Conservation (phyloP, 768 basidiomycete genomes). For the Clathrus columnatus region DNA sequence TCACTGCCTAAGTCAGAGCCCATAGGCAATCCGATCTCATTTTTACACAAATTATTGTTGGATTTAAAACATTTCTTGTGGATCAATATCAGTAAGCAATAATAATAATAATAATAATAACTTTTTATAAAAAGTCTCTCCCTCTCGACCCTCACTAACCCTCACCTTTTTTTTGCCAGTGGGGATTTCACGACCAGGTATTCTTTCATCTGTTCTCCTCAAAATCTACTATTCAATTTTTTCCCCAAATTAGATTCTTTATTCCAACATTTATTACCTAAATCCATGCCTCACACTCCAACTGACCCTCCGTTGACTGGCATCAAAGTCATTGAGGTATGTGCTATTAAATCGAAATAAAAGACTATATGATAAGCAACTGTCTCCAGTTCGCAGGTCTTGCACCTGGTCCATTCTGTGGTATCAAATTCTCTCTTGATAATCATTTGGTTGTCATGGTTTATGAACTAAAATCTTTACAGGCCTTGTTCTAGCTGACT, state of each 20-base stretch:
- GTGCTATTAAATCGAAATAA: not conserved
- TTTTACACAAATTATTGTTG: not conserved
- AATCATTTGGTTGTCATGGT: not conserved
- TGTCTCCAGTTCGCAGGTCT: slow-evolving; percentile 63
- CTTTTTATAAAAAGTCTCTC: not conserved
- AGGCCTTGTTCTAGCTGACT: slow-evolving; percentile 64
- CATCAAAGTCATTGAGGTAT: slow-evolving; percentile 17
- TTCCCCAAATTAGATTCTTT: not conserved
- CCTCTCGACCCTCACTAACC: not conserved
- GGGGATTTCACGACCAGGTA: not conserved
- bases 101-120: not conserved
- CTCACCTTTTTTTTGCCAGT: not conserved
- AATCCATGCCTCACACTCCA: not conserved
- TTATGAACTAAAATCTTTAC: not conserved
- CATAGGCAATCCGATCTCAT: no score
- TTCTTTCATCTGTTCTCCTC: not conserved
- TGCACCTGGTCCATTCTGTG: slow-evolving; percentile 75
- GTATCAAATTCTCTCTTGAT: slow-evolving; percentile 10
- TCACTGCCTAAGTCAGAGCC: no score
- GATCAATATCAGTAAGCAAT: no score
- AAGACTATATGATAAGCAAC: no score
- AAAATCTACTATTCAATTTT: not conserved
- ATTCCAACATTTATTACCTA: not conserved
- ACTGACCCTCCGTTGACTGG: slow-evolving; percentile 8
- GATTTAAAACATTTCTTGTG: not conserved